phyloP scores from a whole-genome alignment of 352 stramenopile species.

The Phytophthora meadii region DNA sequence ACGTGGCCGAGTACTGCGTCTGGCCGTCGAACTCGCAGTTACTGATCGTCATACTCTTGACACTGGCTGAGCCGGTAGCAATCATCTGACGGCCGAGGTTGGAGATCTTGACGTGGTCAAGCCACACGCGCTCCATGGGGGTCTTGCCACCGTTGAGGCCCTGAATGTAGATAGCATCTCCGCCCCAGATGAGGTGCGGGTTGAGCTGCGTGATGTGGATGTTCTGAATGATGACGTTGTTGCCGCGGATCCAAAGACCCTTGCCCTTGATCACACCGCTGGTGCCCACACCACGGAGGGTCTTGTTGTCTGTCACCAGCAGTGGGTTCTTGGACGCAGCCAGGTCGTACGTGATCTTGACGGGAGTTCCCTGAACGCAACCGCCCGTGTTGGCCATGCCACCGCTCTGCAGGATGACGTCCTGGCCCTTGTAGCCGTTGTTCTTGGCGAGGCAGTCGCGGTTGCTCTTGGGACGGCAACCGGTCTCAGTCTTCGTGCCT shows the following conservation, averaged over 20 bases:
- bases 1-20: conserved; percentile 49
- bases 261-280: conserved; percentile 56
- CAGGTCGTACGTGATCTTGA: conserved; percentile 43
- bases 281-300: conserved; percentile 45
- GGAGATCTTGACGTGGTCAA: conserved; percentile 59
- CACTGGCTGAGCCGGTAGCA: conserved; percentile 32
- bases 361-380: conserved; percentile 42
- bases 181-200: conserved; percentile 6
- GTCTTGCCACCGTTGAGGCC: conserved; percentile 27
- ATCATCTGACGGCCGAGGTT: conserved; percentile 51
- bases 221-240: conserved; percentile 62
- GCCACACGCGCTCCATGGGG: conserved; percentile 42
- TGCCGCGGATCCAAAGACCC: conserved; percentile 40
- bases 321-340: conserved; percentile 38
- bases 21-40: conserved; percentile 57
- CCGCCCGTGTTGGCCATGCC: conserved; percentile 61
- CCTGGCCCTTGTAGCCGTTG: conserved; percentile 60
- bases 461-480: conserved; percentile 51
- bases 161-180: conserved; percentile 36
- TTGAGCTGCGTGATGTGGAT: conserved; percentile 12
- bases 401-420: conserved; percentile 61
- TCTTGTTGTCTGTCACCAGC: conserved; percentile 51
- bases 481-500: conserved; percentile 52
- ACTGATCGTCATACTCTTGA: conserved; percentile 53
- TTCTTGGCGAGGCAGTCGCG: conserved; percentile 59